phyloP scores from a whole-genome alignment of 305 asterid genomes.

The Fraxinus angustifolia region DNA sequence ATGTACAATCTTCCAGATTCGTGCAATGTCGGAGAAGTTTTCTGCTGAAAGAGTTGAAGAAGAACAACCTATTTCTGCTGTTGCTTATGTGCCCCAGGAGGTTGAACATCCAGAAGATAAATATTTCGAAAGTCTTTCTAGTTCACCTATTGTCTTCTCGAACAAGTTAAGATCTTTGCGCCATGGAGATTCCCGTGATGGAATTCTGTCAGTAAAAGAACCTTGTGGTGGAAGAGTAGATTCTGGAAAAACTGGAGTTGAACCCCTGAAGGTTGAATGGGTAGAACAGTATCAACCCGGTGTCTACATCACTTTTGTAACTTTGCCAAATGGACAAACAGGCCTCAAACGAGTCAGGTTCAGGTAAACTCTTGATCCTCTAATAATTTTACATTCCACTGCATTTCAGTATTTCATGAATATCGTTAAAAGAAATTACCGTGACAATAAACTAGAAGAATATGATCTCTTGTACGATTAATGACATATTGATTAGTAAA shows the following conservation, averaged over 20 bases:
- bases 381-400: neutral
- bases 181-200: slow-evolving; percentile 18
- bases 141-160: slow-evolving; percentile 39
- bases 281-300: slow-evolving; percentile 46
- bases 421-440: neutral
- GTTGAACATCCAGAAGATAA: slow-evolving; percentile 21
- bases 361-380: slow-evolving; percentile 31
- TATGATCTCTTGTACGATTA: neutral
- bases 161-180: slow-evolving; percentile 27
- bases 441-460: neutral
- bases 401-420: neutral
- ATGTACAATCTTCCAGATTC: slow-evolving; percentile 30
- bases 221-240: slow-evolving; percentile 16
- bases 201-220: slow-evolving; percentile 21
- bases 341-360: slow-evolving; percentile 43
- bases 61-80: slow-evolving; percentile 23
- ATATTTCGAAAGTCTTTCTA: slow-evolving; percentile 23
- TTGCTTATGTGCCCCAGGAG: slow-evolving; percentile 8
- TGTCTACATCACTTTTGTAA: slow-evolving; percentile 35
- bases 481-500: neutral
- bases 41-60: slow-evolving; percentile 18
- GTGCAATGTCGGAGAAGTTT: slow-evolving; percentile 30
- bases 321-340: slow-evolving; percentile 31
- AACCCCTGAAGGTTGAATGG: slow-evolving; percentile 32
- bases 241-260: slow-evolving; percentile 22